Conservation (phyloP, 768 basidiomycete genomes). For the Cubamyces lactineus region DNA sequence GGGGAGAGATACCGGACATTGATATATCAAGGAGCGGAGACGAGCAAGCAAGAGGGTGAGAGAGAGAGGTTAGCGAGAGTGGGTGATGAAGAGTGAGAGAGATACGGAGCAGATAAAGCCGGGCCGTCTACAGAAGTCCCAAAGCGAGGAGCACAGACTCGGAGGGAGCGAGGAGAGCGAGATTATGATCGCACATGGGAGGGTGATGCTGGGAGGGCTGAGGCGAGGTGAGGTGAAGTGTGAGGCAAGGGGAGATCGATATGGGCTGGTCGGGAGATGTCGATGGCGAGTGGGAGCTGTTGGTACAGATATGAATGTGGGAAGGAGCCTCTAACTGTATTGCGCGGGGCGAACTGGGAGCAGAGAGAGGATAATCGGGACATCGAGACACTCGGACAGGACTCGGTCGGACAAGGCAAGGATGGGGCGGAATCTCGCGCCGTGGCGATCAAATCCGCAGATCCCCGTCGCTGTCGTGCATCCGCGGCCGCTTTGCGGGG, state of each 20-base stretch:
- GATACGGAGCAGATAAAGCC: constrained; percentile 3
- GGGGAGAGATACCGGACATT: background rate
- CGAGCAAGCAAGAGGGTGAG: background rate
- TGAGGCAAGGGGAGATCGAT: background rate
- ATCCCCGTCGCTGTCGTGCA: constrained; percentile 54
- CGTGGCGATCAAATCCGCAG: constrained; percentile 24
- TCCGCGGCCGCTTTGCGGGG: constrained; percentile 51
- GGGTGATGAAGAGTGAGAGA: background rate
- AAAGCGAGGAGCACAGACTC: constrained; percentile 13
- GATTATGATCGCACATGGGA: background rate
- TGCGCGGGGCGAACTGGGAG: background rate
- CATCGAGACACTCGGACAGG: background rate
- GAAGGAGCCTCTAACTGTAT: constrained; percentile 18
- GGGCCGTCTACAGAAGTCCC: constrained; percentile 27
- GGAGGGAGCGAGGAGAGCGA: background rate
- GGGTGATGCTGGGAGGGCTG: no score
- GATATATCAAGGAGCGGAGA: background rate
- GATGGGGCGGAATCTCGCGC: no score
- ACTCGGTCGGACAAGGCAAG: no score
- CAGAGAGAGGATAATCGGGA: no score
- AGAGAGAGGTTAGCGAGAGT: constrained; percentile 1
- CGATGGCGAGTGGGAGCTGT: constrained; percentile 14
- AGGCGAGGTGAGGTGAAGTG: background rate
- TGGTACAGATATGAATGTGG: constrained; percentile 25
- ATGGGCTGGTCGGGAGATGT: background rate